These are phyloP conservation scores for Simplicillium sp. DNA, from an alignment of 2,329 filamentous ascomycete genomes.

Conservation along the genomic window DNA sequence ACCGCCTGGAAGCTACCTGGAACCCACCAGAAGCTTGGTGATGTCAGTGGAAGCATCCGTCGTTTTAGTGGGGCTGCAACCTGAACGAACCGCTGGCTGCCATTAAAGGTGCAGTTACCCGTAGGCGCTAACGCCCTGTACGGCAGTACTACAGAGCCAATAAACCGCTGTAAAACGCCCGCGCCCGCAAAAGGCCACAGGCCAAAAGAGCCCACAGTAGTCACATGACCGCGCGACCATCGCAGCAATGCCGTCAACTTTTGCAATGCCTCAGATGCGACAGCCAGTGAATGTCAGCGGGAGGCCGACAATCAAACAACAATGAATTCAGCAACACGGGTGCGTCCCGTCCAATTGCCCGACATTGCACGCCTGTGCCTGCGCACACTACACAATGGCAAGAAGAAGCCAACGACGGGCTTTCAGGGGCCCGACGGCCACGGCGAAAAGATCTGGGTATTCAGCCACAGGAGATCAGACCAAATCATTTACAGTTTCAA, in stretches of 20 bases:
- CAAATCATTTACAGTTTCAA: constrained; percentile 44
- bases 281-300: no score
- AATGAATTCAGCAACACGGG: constrained; percentile 6
- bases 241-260: background rate
- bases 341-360: constrained; percentile 4
- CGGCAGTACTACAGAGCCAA: background rate
- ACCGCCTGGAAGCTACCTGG: constrained; percentile 17
- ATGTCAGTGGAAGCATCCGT: constrained; percentile 14
- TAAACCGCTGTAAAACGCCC: background rate
- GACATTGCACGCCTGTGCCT: constrained; percentile 5
- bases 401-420: constrained; percentile 6
- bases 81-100: background rate
- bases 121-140: no score
- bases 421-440: constrained; percentile 27
- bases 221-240: background rate
- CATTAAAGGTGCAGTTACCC: background rate
- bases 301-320: background rate
- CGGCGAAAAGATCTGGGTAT: constrained; percentile 50
- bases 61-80: constrained; percentile 5
- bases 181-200: background rate
- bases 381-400: constrained; percentile 3
- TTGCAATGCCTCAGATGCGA: no score
- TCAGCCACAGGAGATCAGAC: constrained; percentile 37
- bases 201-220: background rate
- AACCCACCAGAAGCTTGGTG: constrained; percentile 17